These are phyloP conservation scores for Salix purpurea DNA, from an alignment of 345 rosid genomes.

Conservation along the genomic window DNA sequence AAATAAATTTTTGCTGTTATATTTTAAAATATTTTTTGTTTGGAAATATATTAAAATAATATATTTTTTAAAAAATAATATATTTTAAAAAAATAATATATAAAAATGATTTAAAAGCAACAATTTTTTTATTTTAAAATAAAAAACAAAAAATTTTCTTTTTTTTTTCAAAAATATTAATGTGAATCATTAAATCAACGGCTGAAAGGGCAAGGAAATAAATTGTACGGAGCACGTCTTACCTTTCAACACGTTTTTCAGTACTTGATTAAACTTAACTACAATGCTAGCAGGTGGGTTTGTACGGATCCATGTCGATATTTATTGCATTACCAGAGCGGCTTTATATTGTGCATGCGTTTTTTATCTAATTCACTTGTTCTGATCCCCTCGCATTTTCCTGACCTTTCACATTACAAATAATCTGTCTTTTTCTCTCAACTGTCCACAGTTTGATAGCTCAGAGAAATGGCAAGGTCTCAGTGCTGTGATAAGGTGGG, in stretches of 20 bases:
- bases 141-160: no score
- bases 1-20: no score
- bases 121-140: no score
- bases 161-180: no score
- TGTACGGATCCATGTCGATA: not conserved
- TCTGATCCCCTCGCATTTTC: not conserved
- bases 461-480: not conserved
- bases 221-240: not conserved
- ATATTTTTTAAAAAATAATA: no score
- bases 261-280: not conserved
- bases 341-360: not conserved
- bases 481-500: conserved; percentile 4
- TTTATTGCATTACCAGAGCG: not conserved
- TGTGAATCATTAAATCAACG: no score
- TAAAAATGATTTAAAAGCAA: no score
- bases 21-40: no score
- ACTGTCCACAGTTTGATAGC: not conserved
- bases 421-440: not conserved
- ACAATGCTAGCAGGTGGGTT: not conserved
- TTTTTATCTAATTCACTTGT: not conserved
- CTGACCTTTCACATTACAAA: not conserved
- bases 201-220: not conserved
- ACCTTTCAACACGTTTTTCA: not conserved
- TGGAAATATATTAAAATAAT: no score
- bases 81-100: no score